Conservation (phyloP, 78 protist genomes). For the Dictyostelium purpureum region DNA sequence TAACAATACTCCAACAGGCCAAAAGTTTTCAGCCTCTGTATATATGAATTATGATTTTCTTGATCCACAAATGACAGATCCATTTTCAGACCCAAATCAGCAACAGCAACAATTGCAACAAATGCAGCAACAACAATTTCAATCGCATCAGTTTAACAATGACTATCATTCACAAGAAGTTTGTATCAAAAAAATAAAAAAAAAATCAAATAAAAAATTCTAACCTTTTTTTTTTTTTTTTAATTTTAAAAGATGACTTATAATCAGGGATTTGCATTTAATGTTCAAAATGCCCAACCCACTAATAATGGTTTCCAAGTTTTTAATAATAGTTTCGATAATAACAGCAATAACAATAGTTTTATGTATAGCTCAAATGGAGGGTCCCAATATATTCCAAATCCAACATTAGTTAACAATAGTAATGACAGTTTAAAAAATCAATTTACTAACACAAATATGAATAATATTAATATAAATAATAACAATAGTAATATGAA, state of each 20-base stretch:
- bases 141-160: no score
- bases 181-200: not conserved
- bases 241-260: no score
- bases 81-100: no score
- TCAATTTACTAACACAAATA: no score
- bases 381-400: no score
- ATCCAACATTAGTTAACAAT: no score
- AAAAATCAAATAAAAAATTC: not conserved
- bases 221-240: not conserved
- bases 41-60: constrained; percentile 8
- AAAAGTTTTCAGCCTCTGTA: not conserved
- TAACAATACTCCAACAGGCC: not conserved
- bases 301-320: not conserved
- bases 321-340: not conserved
- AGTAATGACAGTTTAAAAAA: not conserved
- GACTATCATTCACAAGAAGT: no score
- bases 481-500: not conserved
- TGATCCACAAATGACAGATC: not conserved
- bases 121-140: no score
- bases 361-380: no score
- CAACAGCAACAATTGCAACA: not conserved
- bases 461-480: no score
- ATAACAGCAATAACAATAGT: not conserved
- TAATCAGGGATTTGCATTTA: no score
- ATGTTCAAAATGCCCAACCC: not conserved